These are phyloP conservation scores for Chaetothyriales sp. DNA, from an alignment of 2,329 filamentous ascomycete species.

Conservation along the genomic window DNA sequence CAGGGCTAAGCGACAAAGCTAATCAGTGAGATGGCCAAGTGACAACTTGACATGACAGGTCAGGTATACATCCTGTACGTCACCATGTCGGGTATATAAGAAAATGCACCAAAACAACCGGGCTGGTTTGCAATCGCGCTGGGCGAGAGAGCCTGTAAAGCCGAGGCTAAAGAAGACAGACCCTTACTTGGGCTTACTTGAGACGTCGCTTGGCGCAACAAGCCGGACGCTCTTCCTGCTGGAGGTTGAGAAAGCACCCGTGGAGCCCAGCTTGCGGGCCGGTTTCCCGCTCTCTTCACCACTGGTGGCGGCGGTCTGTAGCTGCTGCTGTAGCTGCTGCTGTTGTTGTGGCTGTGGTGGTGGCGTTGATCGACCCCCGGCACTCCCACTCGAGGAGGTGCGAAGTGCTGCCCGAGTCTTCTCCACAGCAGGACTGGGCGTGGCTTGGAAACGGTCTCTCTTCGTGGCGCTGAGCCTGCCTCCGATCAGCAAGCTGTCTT, in stretches of 20 bases:
- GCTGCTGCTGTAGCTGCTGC: no score
- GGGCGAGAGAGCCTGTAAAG: no score
- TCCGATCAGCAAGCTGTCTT: conserved; percentile 14
- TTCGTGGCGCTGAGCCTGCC: conserved; percentile 25
- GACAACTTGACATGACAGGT: no score
- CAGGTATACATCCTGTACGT: no score
- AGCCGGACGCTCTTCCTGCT: conserved; percentile 32
- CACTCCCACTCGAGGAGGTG: conserved; percentile 20
- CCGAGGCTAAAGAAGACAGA: no score
- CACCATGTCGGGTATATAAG: no score
- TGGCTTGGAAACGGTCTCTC: conserved; percentile 30
- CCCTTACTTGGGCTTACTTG: no score
- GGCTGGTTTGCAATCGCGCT: background rate
- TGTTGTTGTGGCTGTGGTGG: no score
- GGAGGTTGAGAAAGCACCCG: conserved; percentile 22
- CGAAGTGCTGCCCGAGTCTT: conserved; percentile 31
- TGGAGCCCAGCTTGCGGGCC: conserved; percentile 10
- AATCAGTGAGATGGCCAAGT: no score
- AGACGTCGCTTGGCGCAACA: conserved; percentile 23
- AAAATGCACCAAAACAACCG: no score
- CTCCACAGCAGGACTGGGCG: conserved; percentile 32
- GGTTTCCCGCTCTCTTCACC: conserved; percentile 11
- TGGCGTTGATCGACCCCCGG: conserved; percentile 6
- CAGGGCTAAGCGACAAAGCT: no score
- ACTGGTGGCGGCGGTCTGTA: no score